These are phyloP conservation scores for Aphanomyces stellatus DNA, from an alignment of 352 stramenopile genomes.

Conservation along the genomic window DNA sequence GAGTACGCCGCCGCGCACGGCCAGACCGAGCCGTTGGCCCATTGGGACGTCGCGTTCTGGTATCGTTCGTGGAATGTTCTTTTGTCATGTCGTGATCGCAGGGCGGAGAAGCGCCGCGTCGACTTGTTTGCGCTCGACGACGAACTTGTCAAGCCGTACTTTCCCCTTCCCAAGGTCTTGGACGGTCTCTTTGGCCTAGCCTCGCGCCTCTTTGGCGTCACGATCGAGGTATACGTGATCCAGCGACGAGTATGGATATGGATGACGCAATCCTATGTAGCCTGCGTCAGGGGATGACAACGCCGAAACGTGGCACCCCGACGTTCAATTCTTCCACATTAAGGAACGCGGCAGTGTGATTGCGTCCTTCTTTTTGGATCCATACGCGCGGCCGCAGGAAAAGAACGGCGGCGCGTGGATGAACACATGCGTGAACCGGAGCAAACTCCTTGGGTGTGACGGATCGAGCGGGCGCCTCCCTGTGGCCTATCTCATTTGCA, in stretches of 20 bases:
- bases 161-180: slow-evolving; percentile 89
- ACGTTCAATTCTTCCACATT: slow-evolving; percentile 90
- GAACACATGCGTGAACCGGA: slow-evolving; percentile 94
- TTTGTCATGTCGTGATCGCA: slow-evolving; percentile 9
- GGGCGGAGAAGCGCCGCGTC: slow-evolving; percentile 92
- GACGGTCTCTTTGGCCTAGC: slow-evolving; percentile 96
- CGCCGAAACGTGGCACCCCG: slow-evolving; percentile 83
- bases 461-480: slow-evolving; percentile 69
- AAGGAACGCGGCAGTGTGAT: slow-evolving; percentile 55
- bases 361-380: slow-evolving; percentile 95
- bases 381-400: slow-evolving; percentile 94
- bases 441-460: slow-evolving; percentile 65
- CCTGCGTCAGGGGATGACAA: neutral
- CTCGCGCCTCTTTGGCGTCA: slow-evolving; percentile 91
- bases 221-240: slow-evolving; percentile 56
- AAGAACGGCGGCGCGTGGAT: slow-evolving; percentile 98
- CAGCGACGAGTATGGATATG: neutral
- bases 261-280: neutral
- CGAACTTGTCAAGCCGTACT: slow-evolving; percentile 97
- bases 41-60: slow-evolving; percentile 95
- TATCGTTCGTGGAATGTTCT: no score
- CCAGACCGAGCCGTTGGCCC: slow-evolving; percentile 67
- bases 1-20: slow-evolving; percentile 80
- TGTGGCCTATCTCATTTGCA: slow-evolving; percentile 97
- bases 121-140: slow-evolving; percentile 93